phyloP scores from a whole-genome alignment of 306 rosid species.

The Vicia villosa region DNA sequence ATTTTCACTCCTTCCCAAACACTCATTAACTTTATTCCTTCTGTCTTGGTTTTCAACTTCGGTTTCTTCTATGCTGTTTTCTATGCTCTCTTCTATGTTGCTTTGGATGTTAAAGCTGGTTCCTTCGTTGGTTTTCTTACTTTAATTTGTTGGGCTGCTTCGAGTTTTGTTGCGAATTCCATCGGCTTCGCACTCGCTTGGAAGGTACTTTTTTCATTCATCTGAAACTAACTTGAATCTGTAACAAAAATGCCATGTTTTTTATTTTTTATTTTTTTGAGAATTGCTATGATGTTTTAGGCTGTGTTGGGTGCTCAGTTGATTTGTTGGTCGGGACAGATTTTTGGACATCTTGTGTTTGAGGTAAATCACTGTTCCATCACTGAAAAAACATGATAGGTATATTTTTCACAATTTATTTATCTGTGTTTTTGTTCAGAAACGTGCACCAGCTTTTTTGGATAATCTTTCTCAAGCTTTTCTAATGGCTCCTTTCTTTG shows the following conservation, averaged over 20 bases:
- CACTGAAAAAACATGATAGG: background rate
- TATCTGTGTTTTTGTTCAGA: constrained; percentile 43
- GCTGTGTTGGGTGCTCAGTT: no score
- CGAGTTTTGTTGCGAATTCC: constrained; percentile 52
- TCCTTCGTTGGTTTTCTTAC: constrained; percentile 67
- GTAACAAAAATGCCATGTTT: no score
- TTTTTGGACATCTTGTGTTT: no score
- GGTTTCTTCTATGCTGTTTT: constrained; percentile 58
- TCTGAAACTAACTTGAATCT: no score
- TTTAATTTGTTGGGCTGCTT: constrained; percentile 59
- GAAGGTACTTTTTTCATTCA: constrained; percentile 51
- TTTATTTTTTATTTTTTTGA: no score
- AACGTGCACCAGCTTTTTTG: constrained; percentile 87
- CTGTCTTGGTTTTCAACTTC: constrained; percentile 51
- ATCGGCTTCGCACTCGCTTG: constrained; percentile 63
- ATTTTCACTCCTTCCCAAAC: constrained; percentile 32
- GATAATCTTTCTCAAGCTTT: no score
- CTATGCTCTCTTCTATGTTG: constrained; percentile 57
- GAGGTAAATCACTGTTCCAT: constrained; percentile 57
- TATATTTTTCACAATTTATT: constrained; percentile 5
- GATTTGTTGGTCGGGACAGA: no score
- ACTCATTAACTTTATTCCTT: constrained; percentile 31
- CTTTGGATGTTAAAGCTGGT: constrained; percentile 76
- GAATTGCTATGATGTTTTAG: no score
- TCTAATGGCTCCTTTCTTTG: no score